Conservation (phyloP, 2,329 filamentous ascomycete genomes). For the Trichoderma pleuroti region DNA sequence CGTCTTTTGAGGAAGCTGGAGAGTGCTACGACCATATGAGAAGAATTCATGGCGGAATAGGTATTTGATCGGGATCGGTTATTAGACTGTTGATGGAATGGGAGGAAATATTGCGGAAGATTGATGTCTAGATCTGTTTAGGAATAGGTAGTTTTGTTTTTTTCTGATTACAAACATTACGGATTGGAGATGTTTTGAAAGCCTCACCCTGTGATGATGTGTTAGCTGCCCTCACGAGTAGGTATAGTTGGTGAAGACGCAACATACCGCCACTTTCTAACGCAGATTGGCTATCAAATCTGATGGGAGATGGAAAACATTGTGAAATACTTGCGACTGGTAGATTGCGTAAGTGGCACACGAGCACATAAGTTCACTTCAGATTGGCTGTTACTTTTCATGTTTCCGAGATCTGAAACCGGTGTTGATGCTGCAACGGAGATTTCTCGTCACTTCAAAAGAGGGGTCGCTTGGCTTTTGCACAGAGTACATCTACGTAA, state of each 20-base stretch:
- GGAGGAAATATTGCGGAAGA: not conserved
- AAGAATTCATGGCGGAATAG: not conserved
- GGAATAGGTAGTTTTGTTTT: not conserved
- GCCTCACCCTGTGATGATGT: not conserved
- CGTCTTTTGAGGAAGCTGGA: not conserved
- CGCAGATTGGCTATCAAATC: too few relatives aligned
- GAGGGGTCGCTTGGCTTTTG: not conserved
- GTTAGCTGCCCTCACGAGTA: too few relatives aligned
- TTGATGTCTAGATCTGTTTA: not conserved
- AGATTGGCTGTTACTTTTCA: not conserved
- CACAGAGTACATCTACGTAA: not conserved
- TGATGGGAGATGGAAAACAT: not conserved
- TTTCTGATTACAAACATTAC: not conserved
- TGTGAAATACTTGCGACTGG: not conserved
- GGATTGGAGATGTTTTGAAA: not conserved
- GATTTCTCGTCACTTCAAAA: not conserved
- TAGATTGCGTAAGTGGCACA: not conserved
- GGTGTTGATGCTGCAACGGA: not conserved
- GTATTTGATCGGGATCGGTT: not conserved
- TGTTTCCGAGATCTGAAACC: not conserved
- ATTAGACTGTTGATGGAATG: not conserved
- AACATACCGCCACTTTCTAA: too few relatives aligned
- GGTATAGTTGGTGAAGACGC: too few relatives aligned
- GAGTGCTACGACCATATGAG: constrained; percentile 10
- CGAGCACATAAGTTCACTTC: not conserved